Conservation (phyloP, 2,329 filamentous ascomycete genomes). For the Ramularia collo-cygni region DNA sequence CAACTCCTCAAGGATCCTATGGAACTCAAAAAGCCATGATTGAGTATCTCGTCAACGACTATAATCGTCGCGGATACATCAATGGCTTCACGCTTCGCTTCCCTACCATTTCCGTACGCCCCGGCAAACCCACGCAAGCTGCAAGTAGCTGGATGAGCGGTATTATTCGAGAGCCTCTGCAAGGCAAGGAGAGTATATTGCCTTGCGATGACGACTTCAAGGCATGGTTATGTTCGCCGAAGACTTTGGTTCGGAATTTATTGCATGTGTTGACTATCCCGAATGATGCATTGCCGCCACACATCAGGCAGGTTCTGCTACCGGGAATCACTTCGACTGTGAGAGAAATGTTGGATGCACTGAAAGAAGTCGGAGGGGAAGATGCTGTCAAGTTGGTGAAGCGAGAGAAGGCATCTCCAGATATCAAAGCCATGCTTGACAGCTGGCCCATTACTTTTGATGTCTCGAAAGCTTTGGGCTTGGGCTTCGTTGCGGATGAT, state of each 20-base stretch:
- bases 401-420: constrained; percentile 45
- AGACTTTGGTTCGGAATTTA: constrained; percentile 49
- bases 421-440: constrained; percentile 47
- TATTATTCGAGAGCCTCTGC: constrained; percentile 48
- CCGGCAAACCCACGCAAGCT: constrained; percentile 46
- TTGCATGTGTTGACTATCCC: constrained; percentile 46
- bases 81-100: constrained; percentile 40
- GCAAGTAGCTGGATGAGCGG: constrained; percentile 47
- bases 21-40: constrained; percentile 47
- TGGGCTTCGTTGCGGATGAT: constrained; percentile 48
- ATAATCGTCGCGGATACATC: constrained; percentile 44
- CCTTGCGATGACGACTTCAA: constrained; percentile 48
- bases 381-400: constrained; percentile 45
- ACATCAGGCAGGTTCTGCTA: constrained; percentile 48
- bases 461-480: constrained; percentile 46
- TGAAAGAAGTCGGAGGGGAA: constrained; percentile 49
- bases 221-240: constrained; percentile 52
- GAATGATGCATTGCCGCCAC: constrained; percentile 42
- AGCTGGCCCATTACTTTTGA: constrained; percentile 53
- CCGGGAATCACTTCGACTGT: constrained; percentile 51
- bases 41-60: constrained; percentile 47
- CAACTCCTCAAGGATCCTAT: constrained; percentile 44
- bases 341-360: constrained; percentile 50
- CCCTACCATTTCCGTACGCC: constrained; percentile 47
- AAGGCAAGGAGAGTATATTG: constrained; percentile 42